These are phyloP conservation scores for Yamadazyma scolyti DNA, from an alignment of 805 yeast genomes.

Conservation along the genomic window DNA sequence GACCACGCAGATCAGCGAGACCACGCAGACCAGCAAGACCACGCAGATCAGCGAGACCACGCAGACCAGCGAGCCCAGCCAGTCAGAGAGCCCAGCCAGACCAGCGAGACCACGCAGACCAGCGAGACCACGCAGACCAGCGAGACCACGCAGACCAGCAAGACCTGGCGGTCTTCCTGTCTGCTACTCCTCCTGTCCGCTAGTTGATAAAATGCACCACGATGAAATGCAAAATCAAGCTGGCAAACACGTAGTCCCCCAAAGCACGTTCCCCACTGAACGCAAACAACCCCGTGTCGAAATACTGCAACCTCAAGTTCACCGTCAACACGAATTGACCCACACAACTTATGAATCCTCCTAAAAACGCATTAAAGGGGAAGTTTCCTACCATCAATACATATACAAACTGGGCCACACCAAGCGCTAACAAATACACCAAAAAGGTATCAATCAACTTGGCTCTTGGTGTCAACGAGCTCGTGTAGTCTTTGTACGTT, in stretches of 20 bases:
- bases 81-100: no score
- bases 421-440: slow-evolving; percentile 68
- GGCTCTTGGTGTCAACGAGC: slow-evolving; percentile 42
- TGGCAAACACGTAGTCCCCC: slow-evolving; percentile 85
- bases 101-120: no score
- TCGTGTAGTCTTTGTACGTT: slow-evolving; percentile 31
- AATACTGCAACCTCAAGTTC: slow-evolving; percentile 69
- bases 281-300: slow-evolving; percentile 13
- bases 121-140: no score
- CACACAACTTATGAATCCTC: slow-evolving; percentile 88
- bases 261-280: slow-evolving; percentile 55
- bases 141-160: no score
- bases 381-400: slow-evolving; percentile 77
- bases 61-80: no score
- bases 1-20: no score
- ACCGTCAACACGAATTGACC: slow-evolving; percentile 93
- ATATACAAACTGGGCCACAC: slow-evolving; percentile 74
- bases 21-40: no score
- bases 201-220: slow-evolving; percentile 88
- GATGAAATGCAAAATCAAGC: slow-evolving; percentile 83
- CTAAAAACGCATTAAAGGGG: slow-evolving; percentile 96
- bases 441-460: slow-evolving; percentile 77
- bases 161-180: no score
- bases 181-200: no score
- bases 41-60: no score